Evolutionary conservation across 371 early-diverging fungal species (phyloP).

Genomic region (Apophysomyces variabilis): DNA sequence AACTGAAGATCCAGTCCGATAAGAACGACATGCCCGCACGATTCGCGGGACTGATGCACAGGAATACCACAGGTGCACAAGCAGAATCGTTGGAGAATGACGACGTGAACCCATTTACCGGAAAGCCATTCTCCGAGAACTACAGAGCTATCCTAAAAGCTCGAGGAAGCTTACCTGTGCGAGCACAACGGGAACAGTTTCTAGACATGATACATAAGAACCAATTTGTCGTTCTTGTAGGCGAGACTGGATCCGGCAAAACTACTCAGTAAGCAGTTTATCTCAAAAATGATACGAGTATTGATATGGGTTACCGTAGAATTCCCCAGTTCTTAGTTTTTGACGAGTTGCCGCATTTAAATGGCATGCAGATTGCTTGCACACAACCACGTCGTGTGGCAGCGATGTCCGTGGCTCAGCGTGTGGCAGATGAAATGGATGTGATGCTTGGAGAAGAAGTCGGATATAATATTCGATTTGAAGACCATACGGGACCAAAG

Average conservation of each 20-base stretch:
- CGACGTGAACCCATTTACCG: not conserved
- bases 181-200: not conserved
- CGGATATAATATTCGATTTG: slow-evolving; percentile 98
- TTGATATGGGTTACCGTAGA: slow-evolving; percentile 33
- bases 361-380: slow-evolving; percentile 91
- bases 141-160: not conserved
- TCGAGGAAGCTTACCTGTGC: not conserved
- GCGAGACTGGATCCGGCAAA: slow-evolving; percentile 99
- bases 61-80: not conserved
- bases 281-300: too few relatives aligned
- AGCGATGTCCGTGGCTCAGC: slow-evolving; percentile 96
- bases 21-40: not conserved
- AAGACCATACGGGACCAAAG: slow-evolving; percentile 81
- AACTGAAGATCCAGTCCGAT: not conserved
- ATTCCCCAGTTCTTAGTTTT: slow-evolving; percentile 95
- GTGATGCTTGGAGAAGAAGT: slow-evolving; percentile 89
- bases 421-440: slow-evolving; percentile 96
- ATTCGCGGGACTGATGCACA: not conserved
- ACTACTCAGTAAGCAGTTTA: slow-evolving; percentile 81
- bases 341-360: slow-evolving; percentile 88
- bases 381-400: slow-evolving; percentile 99
- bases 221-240: slow-evolving; percentile 85
- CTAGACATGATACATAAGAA: not conserved
- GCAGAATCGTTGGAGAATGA: not conserved
- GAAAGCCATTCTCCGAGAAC: not conserved